phyloP scores from a whole-genome alignment of 176 grass and related monocot genomes.

The Aechmea fasciata region DNA sequence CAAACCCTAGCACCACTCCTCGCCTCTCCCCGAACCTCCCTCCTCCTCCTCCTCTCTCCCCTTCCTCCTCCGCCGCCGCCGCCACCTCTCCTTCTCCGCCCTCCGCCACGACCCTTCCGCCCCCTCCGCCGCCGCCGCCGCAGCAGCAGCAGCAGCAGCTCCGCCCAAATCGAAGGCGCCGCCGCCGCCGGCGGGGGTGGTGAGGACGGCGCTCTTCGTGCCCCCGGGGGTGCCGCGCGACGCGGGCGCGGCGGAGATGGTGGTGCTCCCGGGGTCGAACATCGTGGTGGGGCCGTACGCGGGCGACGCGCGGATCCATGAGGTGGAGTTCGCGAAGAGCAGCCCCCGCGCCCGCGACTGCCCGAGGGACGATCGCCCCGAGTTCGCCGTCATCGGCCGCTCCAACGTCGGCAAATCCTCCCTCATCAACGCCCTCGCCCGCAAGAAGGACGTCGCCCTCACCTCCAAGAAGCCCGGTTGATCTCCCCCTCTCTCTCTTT shows the following conservation, averaged over 20 bases:
- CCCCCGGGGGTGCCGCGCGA: conserved; percentile 52
- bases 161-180: not conserved
- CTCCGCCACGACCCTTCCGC: conserved; percentile 5
- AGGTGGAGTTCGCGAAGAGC: conserved; percentile 66
- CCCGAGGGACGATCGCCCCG: conserved; percentile 71
- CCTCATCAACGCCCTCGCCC: conserved; percentile 69
- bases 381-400: conserved; percentile 75
- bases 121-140: not conserved
- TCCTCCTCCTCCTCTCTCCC: conserved; percentile 13
- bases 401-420: conserved; percentile 96
- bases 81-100: conserved; percentile 15
- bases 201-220: conserved; percentile 53
- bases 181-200: conserved; percentile 2
- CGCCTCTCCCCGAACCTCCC: conserved; percentile 24
- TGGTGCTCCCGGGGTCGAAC: conserved; percentile 76
- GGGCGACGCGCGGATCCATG: conserved; percentile 61
- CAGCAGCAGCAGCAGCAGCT: not conserved
- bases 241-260: conserved; percentile 43
- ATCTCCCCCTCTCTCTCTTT: too few relatives aligned
- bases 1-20: not conserved
- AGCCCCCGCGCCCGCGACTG: conserved; percentile 60
- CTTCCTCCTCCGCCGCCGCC: conserved; percentile 16
- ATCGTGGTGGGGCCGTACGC: conserved; percentile 84
- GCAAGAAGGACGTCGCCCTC: conserved; percentile 80
- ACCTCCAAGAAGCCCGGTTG: conserved; percentile 95